Conservation (phyloP, 495 filamentous ascomycete species). For the Trichocladium uniseriatum region DNA sequence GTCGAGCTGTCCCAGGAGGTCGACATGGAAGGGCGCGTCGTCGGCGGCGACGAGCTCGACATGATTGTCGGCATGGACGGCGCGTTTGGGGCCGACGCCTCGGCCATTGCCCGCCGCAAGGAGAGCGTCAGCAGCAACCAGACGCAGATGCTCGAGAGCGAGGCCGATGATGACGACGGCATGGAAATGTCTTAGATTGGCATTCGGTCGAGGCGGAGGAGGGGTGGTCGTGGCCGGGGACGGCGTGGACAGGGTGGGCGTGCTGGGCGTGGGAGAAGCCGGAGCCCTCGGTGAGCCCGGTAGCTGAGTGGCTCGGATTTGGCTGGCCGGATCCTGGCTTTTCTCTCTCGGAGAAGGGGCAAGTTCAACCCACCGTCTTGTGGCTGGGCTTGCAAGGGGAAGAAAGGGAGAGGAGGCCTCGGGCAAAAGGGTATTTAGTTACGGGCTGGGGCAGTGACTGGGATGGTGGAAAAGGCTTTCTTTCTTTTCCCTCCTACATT, state of each 20-base stretch:
- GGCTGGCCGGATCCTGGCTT: no score
- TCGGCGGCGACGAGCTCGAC: slow-evolving; percentile 77
- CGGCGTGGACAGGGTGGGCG: neutral
- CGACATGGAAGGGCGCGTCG: slow-evolving; percentile 78
- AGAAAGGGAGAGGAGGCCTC: neutral
- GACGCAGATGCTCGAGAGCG: slow-evolving; percentile 50
- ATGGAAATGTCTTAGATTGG: slow-evolving; percentile 38
- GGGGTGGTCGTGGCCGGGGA: neutral
- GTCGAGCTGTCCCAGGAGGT: slow-evolving; percentile 90
- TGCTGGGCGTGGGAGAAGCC: neutral
- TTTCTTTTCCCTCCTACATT: neutral
- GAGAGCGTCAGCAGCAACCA: slow-evolving; percentile 49
- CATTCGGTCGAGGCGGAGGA: slow-evolving; percentile 2
- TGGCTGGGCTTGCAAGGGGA: no score
- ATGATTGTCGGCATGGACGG: slow-evolving; percentile 58
- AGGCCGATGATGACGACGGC: slow-evolving; percentile 58
- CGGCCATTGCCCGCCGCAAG: slow-evolving; percentile 42
- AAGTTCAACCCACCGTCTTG: no score
- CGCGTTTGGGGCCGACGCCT: slow-evolving; percentile 38
- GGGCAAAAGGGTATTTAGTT: no score
- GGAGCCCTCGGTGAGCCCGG: no score
- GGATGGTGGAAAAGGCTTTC: no score
- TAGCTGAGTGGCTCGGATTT: no score
- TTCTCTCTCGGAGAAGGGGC: no score
- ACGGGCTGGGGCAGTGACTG: no score